phyloP scores from a whole-genome alignment of 257 asterid species.

The Solanum sejunctum region DNA sequence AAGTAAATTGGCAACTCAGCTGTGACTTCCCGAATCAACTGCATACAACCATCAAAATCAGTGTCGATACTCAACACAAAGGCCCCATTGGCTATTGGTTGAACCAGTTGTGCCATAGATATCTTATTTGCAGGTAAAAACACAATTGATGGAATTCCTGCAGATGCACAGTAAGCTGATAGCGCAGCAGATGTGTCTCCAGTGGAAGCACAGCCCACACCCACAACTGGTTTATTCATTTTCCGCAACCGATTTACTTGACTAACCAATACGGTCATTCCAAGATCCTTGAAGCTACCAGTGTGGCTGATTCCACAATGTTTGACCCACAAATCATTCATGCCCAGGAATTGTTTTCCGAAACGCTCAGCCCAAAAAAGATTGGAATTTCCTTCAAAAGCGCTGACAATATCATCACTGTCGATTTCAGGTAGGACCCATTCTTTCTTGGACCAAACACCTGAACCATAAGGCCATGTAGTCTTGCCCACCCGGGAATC shows the following conservation, averaged over 20 bases:
- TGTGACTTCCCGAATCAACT: conserved; percentile 74
- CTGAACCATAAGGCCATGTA: conserved; percentile 79
- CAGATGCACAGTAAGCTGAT: conserved; percentile 73
- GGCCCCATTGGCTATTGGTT: conserved; percentile 84
- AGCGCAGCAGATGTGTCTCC: conserved; percentile 79
- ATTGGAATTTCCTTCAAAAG: conserved; percentile 68
- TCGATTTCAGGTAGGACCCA: conserved; percentile 72
- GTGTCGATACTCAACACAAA: conserved; percentile 72
- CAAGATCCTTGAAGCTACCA: conserved; percentile 70
- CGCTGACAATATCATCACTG: conserved; percentile 59
- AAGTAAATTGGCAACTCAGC: conserved; percentile 71
- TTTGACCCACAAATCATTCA: conserved; percentile 79
- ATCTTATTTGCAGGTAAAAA: conserved; percentile 64
- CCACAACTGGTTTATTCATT: conserved; percentile 61
- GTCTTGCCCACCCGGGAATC: conserved; percentile 89
- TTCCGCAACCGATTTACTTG: conserved; percentile 65
- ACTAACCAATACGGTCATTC: conserved; percentile 80
- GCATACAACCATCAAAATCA: conserved; percentile 93
- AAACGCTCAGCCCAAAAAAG: conserved; percentile 81
- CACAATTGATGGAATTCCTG: conserved; percentile 77
- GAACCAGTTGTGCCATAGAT: conserved; percentile 69
- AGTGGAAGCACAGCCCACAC: conserved; percentile 78
- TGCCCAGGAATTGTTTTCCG: conserved; percentile 76
- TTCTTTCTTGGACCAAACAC: conserved; percentile 83
- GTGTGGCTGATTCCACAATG: conserved; percentile 82